Percentiles rank a stretch among this genome's conserved stretches.
Evolutionary conservation across 345 rosid genomes (phyloP).

Genomic region (Lagerstroemia speciosa): DNA sequence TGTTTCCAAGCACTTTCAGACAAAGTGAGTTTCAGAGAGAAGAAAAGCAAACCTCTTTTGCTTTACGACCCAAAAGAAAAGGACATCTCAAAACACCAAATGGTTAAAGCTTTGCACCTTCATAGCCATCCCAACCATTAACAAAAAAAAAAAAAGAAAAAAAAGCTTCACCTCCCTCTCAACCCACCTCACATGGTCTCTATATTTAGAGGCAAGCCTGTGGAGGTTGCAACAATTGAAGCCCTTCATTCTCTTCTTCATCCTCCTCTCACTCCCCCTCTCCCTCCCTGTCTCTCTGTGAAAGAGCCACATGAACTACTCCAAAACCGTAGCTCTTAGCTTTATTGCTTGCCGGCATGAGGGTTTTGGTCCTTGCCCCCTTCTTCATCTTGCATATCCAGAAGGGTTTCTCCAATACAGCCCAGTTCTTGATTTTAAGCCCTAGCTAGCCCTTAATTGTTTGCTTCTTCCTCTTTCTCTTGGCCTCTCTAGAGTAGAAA

Average conservation of each 20-base stretch:
- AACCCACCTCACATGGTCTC: neutral
- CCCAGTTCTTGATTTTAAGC: neutral
- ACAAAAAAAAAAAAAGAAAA: too few relatives aligned
- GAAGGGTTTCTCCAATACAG: neutral
- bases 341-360: too few relatives aligned
- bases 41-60: conserved; percentile 6
- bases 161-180: too few relatives aligned
- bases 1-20: conserved; percentile 9
- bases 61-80: conserved; percentile 9
- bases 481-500: neutral
- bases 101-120: neutral
- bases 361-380: too few relatives aligned
- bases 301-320: too few relatives aligned
- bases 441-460: neutral
- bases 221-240: neutral
- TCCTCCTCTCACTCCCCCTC: neutral
- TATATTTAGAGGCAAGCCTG: conserved; percentile 5
- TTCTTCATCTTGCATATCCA: neutral
- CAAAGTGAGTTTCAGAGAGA: conserved; percentile 6
- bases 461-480: neutral
- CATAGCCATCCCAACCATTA: neutral
- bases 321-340: too few relatives aligned
- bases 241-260: neutral
- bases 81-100: conserved; percentile 3
- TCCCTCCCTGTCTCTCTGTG: too few relatives aligned